Percentiles rank a stretch among this genome's conserved stretches.
Conservation (phyloP, 179 eudicot genomes). For the Beta lomatogona region DNA sequence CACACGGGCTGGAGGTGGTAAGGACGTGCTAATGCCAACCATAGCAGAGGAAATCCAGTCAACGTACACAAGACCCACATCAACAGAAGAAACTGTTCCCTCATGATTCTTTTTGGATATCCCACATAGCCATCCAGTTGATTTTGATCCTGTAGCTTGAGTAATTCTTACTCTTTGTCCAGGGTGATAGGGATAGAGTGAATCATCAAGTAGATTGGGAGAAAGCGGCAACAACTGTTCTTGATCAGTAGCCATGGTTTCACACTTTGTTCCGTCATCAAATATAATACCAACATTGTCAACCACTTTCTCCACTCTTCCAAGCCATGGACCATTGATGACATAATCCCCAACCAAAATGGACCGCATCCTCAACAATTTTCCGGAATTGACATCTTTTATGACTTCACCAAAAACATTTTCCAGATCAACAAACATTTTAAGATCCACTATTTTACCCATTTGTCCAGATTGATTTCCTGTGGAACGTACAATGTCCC, state of each 20-base stretch:
- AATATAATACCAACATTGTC: slow-evolving; percentile 62
- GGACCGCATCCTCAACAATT: slow-evolving; percentile 59
- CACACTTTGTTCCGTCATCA: slow-evolving; percentile 80
- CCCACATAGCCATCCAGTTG: slow-evolving; percentile 80
- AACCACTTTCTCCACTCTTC: slow-evolving; percentile 69
- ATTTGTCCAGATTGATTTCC: slow-evolving; percentile 71
- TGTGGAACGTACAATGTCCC: slow-evolving; percentile 65
- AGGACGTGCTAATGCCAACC: slow-evolving; percentile 30
- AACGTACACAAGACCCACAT: slow-evolving; percentile 66
- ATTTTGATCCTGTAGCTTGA: slow-evolving; percentile 44
- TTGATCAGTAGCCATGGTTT: slow-evolving; percentile 52
- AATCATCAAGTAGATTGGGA: slow-evolving; percentile 76
- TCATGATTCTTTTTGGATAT: slow-evolving; percentile 54
- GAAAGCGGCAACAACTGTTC: slow-evolving; percentile 57
- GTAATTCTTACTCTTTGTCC: slow-evolving; percentile 75
- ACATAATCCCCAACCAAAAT: slow-evolving; percentile 72
- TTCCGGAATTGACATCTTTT: slow-evolving; percentile 52
- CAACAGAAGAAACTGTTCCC: slow-evolving; percentile 70
- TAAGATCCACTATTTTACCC: slow-evolving; percentile 64
- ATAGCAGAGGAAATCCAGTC: slow-evolving; percentile 82
- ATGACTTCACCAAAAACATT: slow-evolving; percentile 56
- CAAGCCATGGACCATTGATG: slow-evolving; percentile 80
- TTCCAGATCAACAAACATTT: slow-evolving; percentile 74
- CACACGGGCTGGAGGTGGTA: slow-evolving; percentile 49
- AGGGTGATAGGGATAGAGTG: slow-evolving; percentile 76